phyloP scores from a whole-genome alignment of 1,284 basidiomycete species.

The Prillingera fragicola region DNA sequence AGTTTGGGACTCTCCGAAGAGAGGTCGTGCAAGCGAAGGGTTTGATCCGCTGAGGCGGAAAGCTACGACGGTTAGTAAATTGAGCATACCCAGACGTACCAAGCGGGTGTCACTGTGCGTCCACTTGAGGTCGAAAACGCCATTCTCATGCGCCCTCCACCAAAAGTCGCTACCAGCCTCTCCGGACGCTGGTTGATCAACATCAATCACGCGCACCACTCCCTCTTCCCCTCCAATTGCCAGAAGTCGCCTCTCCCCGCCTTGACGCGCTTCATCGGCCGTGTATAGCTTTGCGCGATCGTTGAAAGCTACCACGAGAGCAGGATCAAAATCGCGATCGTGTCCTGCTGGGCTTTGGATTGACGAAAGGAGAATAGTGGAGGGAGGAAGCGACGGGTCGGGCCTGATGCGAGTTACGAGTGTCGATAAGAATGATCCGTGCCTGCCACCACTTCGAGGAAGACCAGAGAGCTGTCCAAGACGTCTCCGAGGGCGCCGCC shows the following conservation, averaged over 20 bases:
- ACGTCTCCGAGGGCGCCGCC: constrained; percentile 1
- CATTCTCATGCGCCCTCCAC: constrained; percentile 61
- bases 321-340: constrained; percentile 35
- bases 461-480: constrained; percentile 2
- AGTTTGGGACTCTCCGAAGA: constrained; percentile 20
- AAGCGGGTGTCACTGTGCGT: constrained; percentile 56
- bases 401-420: constrained; percentile 18
- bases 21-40: constrained; percentile 36
- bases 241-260: constrained; percentile 25
- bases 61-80: constrained; percentile 24
- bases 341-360: constrained; percentile 27
- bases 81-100: constrained; percentile 22
- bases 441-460: neutral
- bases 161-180: constrained; percentile 30
- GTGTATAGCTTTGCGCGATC: constrained; percentile 25
- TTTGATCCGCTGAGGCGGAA: constrained; percentile 45
- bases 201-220: constrained; percentile 35
- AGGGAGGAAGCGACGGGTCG: constrained; percentile 19
- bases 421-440: constrained; percentile 13
- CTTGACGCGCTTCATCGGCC: constrained; percentile 15
- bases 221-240: constrained; percentile 43
- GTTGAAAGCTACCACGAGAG: constrained; percentile 34
- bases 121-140: constrained; percentile 75
- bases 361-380: constrained; percentile 31
- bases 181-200: constrained; percentile 26